Evolutionary conservation across 163 green algal genomes (phyloP), one percentile per base, ranked within the genome.

Genomic region (Trebouxiophyceae sp.): DNA sequence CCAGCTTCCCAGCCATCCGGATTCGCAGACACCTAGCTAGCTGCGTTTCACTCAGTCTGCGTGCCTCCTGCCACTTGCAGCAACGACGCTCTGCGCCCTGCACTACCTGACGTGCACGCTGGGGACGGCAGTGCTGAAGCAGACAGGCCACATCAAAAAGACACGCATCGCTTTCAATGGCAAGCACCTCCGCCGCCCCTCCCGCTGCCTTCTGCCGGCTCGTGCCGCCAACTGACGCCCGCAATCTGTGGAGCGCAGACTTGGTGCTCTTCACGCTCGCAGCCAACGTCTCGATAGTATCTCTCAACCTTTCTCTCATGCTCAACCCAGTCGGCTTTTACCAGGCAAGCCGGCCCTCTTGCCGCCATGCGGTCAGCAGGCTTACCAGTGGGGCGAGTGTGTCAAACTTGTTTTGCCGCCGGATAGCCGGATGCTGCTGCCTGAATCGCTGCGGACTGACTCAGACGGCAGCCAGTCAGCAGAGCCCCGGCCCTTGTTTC

Each of bases 271-370:
- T 97, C 64, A 84, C 87, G 5, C 44, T 85, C 0, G 79, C 88
- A 22, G 90, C 90, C 16, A 87, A 86, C 57, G 31, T 89, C 0
- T 97, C 91, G 19, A 94, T 97, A 69, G 82, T 93, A 4, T 86
- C 77, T 8, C 72, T 97, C 16, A 97, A 97, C 72, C 67, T 96
- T 1, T 94, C 84, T 1, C 77, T 97, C 2, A 90, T 97, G 67
- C 65, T 95, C 33, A 97, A 97, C 74, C 81, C 77, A 5, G 91
- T 97, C 0, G 84, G 81, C 12, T 95, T 96, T 65, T 97, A 97
- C 67, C 91, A 97, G 81, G 89, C 93, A 50, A 50, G 39, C 19
- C 39, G 12, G n/a, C n/a, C n/a, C n/a, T n/a, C n/a, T n/a, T n/a
- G n/a, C n/a, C n/a, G n/a, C n/a, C n/a, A n/a, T n/a, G n/a, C n/a